Base-by-base conservation (phyloP, 768 basidiomycete species). In the Nidularia pulvinata region DNA sequence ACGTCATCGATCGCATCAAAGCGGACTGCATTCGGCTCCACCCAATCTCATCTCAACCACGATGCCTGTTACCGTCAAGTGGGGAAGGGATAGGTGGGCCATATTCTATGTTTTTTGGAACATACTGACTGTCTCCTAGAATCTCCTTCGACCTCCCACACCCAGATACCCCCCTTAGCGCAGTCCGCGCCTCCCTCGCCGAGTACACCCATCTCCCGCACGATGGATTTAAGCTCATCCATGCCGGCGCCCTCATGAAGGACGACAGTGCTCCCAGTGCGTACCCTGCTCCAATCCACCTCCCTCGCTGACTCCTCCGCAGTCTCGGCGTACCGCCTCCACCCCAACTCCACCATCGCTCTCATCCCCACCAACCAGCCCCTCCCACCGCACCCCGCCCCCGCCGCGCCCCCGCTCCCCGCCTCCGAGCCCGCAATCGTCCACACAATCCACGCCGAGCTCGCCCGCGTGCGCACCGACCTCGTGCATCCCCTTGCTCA, bases 171-270 rank as follows among this genome's bases (percentile, higher is more conserved):
- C 79, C 79, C 10, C 79, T 95, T 46, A 73, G 74, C 25, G 69
- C 70, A 6, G 68, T 95, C 49, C 80, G 89, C 37, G 59, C 75
- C 3, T 75, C 80, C 19, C 73, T 97, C 49, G 86, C 91, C 11
- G 79, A 86, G 5, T 83, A 88, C 62, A 95, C 91, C 2, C 85
- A 86, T 51, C 79, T 98, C 10, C 82, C 88, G 0, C 67, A 70
- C 32, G 62, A 79, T 58, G 80, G 82, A 32, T 92, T 97, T 80
- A 93, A 94, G 67, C 81, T 98, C 63, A 85, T 98, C 57, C 87
- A 90, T 72, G 84, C 89, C 46, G 96, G 96, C 37, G 94, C 92
- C 1, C 82, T 97, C 68, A 89, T 98, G 82, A 89, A 87, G 59
- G 93, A 96, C 65, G 86, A 94, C 65, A 65, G 72, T 54, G 80